A percentile compares a stretch with the other conserved stretches of the same genome.
phyloP scores from a whole-genome alignment of 2,329 filamentous ascomycete genomes.

The Neopestalotiopsis clavispora region DNA sequence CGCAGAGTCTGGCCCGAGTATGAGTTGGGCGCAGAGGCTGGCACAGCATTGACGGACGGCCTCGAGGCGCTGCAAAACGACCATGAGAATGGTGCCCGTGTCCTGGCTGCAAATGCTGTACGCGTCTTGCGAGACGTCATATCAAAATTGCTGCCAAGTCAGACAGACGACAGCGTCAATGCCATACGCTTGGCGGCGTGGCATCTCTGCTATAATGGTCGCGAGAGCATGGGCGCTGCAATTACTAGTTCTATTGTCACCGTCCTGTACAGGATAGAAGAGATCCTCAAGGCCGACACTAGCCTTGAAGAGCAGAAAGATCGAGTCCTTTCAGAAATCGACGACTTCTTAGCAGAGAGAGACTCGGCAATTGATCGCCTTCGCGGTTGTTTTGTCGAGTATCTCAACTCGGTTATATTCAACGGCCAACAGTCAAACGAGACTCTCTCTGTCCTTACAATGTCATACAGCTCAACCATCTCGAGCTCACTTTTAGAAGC shows the following conservation, averaged over 20 bases:
- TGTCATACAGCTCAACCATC: conserved; percentile 69
- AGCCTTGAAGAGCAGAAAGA: conserved; percentile 29
- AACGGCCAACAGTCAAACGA: conserved; percentile 15
- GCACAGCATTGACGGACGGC: conserved; percentile 47
- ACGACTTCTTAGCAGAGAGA: conserved; percentile 28
- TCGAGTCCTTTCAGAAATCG: conserved; percentile 26
- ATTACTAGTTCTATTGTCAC: conserved; percentile 56
- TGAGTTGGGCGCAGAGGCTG: conserved; percentile 51
- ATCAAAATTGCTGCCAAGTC: conserved; percentile 33
- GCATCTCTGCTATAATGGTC: conserved; percentile 68
- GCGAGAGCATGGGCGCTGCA: conserved; percentile 69
- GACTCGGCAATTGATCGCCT: conserved; percentile 33
- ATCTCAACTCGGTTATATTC: conserved; percentile 33
- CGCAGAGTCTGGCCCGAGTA: conserved; percentile 64
- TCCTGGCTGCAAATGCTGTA: conserved; percentile 61
- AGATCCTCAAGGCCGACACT: conserved; percentile 26
- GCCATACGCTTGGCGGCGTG: conserved; percentile 59
- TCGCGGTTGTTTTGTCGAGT: conserved; percentile 38
- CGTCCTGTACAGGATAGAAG: conserved; percentile 47
- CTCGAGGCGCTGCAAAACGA: conserved; percentile 58
- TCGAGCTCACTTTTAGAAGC: conserved; percentile 50
- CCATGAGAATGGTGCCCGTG: conserved; percentile 62
- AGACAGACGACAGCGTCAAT: conserved; percentile 38
- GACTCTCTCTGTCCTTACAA: conserved; percentile 57
- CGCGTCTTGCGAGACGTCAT: conserved; percentile 53